Base-by-base conservation (phyloP, 345 rosid genomes). In the Camelina laxa region DNA sequence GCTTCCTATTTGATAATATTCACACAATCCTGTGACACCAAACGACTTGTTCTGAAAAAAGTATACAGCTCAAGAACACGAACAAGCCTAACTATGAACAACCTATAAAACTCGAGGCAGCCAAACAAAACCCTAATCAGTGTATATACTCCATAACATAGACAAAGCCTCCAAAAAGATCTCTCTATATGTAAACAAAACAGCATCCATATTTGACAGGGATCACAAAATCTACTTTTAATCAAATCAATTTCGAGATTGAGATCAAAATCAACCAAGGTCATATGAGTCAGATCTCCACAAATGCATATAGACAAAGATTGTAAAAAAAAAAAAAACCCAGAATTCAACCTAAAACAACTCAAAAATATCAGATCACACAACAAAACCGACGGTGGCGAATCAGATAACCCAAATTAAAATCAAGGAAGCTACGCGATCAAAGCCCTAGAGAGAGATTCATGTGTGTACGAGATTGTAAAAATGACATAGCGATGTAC, bases 321-420 rank as follows among this genome's bases (percentile, higher is more conserved):
- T 1, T 21, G 16, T 11, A 58, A 58, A 12, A 57, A 38, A 35
- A 38, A 35, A 22, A 24, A 4, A 27, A 27, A 27, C 30, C 22
- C 41, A 67, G 35, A 14, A 67, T 65, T 22, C n/a, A 12, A 12
- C 78, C 38, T 48, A 67, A 65, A 65, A 47, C 27, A 50, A 50
- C 22, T 30, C 22, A 13, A 66, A 36, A 38, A 24, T 54, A 75
- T 67, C 55, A 75, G 68, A 75, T 75, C 73, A 59, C 73, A 59
- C 35, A 60, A 50, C 36, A 67, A 13, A 55, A 20, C 14, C 11
- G 17, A 20, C 19, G 4, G 58, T 20, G 4, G 59, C 21, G 67
- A 48, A 74, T 47, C 22, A 57, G 20, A 65, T 44, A 3, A 9
- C 47, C 13, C 77, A 47, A 60, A 45, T 30, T 24, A 17, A 66